Base-by-base conservation (phyloP, 2,329 filamentous ascomycete genomes). In the Chaetomiaceae sp. region DNA sequence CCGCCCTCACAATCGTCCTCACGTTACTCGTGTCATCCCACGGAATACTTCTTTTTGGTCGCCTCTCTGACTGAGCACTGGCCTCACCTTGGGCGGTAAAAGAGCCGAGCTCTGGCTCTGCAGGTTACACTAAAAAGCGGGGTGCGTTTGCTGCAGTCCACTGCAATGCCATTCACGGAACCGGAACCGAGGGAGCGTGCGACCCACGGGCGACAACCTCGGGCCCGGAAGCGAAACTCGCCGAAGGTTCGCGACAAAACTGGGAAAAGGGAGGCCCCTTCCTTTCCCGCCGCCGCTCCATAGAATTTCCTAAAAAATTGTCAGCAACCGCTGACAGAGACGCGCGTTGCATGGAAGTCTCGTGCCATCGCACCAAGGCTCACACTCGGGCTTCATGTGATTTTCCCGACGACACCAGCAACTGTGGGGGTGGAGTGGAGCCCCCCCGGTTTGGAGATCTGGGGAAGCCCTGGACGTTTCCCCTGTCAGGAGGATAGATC, bases 121-220 rank as follows among this genome's bases (percentile, higher is more conserved):
- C 4, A 29, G 37, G 60, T 60, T 59, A 56, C 60, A 59, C 57
- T 20, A 55, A 44, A 58, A 58, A 57, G 60, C 58, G 58, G 60
- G 60, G 58, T 56, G 47, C 33, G 23, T 44, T 32, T 43, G 32
- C 18, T 20, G 18, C 43, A 40, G 27, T 29, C 41, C 46, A 21
- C 30, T 40, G 10, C 42, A 33, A 32, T 27, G 33, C 27, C 37
- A 36, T 27, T 49, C 55, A 47, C 42, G 36, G 48, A 43, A 27
- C 9, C 27, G 40, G 49, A 54, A 54, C 57, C 55, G 57, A 60
- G 54, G 55, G 47, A 45, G 30, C 29, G 34, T 48, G 46, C 23
- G 14, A 53, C 38, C 51, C 55, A n/a, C 40, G n/a, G 27, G 20
- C 30, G 42, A 32, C 13, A 33, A 18, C 14, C 21, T 42, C 38